phyloP scores from a whole-genome alignment of 1,284 basidiomycete genomes.

The Austroboletus niveus region DNA sequence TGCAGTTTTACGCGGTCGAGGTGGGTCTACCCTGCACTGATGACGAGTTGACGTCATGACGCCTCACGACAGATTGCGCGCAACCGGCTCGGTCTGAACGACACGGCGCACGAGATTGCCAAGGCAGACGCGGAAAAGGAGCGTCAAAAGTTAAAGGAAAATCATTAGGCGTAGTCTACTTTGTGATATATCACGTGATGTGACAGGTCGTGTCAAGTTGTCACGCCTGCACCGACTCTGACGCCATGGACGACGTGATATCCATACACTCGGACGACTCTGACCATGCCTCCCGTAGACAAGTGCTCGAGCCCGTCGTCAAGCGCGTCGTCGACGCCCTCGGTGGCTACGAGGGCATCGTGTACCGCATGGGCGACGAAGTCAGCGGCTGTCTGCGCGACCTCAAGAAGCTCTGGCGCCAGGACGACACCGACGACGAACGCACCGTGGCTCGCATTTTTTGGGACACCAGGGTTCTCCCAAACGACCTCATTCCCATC shows the following conservation, averaged over 20 bases:
- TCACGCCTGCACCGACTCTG: conserved; percentile 9
- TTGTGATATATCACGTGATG: conserved; percentile 23
- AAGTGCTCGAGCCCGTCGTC: conserved; percentile 64
- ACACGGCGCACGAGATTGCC: conserved; percentile 82
- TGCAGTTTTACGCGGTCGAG: conserved; percentile 93
- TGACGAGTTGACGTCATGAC: conserved; percentile 3
- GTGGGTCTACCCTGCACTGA: conserved; percentile 37
- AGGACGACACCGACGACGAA: conserved; percentile 93
- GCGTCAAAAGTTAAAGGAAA: conserved; percentile 48
- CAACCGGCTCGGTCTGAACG: conserved; percentile 91
- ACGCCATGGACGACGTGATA: conserved; percentile 34
- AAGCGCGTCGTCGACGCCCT: conserved; percentile 72
- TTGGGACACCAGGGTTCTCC: conserved; percentile 77
- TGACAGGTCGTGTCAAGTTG: conserved; percentile 24
- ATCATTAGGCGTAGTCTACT: conserved; percentile 19
- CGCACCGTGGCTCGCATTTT: conserved; percentile 91
- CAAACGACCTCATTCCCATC: conserved; percentile 85
- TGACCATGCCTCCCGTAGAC: conserved; percentile 36
- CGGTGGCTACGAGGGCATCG: conserved; percentile 65
- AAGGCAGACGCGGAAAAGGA: conserved; percentile 68
- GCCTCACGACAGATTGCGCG: conserved; percentile 72
- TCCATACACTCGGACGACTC: conserved; percentile 38
- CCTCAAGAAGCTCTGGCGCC: conserved; percentile 90
- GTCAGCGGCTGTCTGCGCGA: conserved; percentile 86
- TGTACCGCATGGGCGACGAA: conserved; percentile 83